A percentile compares a stretch with the other conserved stretches of the same genome.
Conservation (phyloP, 192 early-diverging fungal genomes). For the Cladochytrium replicatum region DNA sequence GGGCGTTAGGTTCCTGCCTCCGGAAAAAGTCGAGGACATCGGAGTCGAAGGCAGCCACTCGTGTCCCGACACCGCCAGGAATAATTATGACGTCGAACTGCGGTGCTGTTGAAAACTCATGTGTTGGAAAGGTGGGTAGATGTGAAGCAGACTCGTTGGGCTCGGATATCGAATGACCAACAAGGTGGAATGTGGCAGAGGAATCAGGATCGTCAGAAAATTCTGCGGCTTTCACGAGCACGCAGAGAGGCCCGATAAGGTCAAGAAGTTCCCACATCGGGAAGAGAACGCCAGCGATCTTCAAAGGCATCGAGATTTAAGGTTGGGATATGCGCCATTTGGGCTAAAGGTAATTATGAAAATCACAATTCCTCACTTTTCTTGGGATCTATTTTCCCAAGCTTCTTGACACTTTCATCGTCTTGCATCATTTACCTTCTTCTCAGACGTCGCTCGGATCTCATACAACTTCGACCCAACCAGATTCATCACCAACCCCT, state of each 20-base stretch:
- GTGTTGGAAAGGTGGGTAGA: conserved; percentile 3
- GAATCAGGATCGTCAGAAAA: neutral
- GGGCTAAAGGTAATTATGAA: no score
- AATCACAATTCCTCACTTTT: no score
- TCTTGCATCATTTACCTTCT: no score
- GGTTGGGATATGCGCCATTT: no score
- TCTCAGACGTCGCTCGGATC: no score
- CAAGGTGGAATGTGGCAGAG: no score
- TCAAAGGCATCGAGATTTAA: no score
- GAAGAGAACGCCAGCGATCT: conserved; percentile 6
- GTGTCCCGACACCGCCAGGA: conserved; percentile 8
- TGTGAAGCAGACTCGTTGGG: conserved; percentile 1
- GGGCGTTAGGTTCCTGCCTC: neutral
- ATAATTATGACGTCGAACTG: conserved; percentile 8
- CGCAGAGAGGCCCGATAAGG: conserved; percentile 12
- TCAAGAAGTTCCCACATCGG: conserved; percentile 22
- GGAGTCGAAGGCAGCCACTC: neutral
- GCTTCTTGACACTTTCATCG: no score
- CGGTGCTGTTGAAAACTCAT: conserved; percentile 10
- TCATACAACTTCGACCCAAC: no score
- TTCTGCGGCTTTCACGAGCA: conserved; percentile 14
- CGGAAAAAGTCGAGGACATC: conserved; percentile 1
- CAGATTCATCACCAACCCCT: no score
- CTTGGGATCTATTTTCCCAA: no score
- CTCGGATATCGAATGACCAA: no score